These are phyloP conservation scores for Aspergillus ochraceoroseus DNA, from an alignment of 2,329 filamentous ascomycete species.

Conservation along the genomic window DNA sequence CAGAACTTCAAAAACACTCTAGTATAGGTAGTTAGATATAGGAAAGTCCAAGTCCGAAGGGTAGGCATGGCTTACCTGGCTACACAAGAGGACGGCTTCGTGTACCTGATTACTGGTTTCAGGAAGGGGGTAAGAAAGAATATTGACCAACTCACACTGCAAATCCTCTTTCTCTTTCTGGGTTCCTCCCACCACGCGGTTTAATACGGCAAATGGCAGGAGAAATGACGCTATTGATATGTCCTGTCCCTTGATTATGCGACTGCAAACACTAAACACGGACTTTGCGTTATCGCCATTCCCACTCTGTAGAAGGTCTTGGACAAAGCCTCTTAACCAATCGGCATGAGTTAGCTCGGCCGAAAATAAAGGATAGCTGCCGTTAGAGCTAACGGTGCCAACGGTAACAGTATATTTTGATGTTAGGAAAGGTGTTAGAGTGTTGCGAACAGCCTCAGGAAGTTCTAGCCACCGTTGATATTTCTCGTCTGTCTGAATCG, in stretches of 20 bases:
- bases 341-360: slow-evolving; percentile 63
- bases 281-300: slow-evolving; percentile 68
- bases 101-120: slow-evolving; percentile 54
- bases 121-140: slow-evolving; percentile 63
- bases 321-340: slow-evolving; percentile 77
- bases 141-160: slow-evolving; percentile 65
- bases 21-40: background rate
- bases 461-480: slow-evolving; percentile 73
- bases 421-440: slow-evolving; percentile 78
- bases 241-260: slow-evolving; percentile 80
- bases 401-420: slow-evolving; percentile 74
- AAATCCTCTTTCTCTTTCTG: slow-evolving; percentile 61
- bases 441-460: slow-evolving; percentile 70
- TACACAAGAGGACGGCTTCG: slow-evolving; percentile 77
- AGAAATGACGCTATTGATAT: slow-evolving; percentile 81
- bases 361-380: slow-evolving; percentile 73
- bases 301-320: slow-evolving; percentile 74
- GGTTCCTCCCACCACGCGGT: slow-evolving; percentile 70
- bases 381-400: slow-evolving; percentile 50
- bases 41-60: no score
- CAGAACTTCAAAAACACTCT: slow-evolving; percentile 83
- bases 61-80: slow-evolving; percentile 81
- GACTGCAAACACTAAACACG: slow-evolving; percentile 74
- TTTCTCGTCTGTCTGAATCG: slow-evolving; percentile 55
- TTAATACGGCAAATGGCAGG: slow-evolving; percentile 79